Evolutionary conservation across 164 flowering plant genomes (phyloP).

Genomic region (Hamamelis virginiana): DNA sequence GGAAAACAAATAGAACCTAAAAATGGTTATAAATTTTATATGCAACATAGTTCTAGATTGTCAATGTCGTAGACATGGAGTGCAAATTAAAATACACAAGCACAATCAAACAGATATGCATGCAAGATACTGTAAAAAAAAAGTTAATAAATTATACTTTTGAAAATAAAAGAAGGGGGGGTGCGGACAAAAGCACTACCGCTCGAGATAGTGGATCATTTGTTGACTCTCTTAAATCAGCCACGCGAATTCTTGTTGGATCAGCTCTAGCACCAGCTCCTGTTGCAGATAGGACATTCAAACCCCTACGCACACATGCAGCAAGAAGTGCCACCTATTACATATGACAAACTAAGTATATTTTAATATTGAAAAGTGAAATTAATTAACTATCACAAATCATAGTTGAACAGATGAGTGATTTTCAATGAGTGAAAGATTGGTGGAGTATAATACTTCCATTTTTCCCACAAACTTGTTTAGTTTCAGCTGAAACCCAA

Average conservation of each 20-base stretch:
- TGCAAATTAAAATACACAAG: background rate
- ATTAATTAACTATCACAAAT: background rate
- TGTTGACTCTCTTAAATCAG: conserved; percentile 87
- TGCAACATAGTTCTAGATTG: background rate
- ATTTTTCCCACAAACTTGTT: background rate
- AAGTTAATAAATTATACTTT: too few species aligned
- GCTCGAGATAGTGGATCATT: conserved; percentile 89
- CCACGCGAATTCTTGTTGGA: conserved; percentile 92
- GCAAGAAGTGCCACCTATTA: conserved; percentile 93
- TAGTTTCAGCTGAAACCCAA: background rate
- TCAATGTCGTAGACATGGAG: background rate
- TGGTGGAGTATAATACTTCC: background rate
- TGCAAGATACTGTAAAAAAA: background rate
- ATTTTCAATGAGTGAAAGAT: background rate
- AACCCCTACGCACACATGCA: conserved; percentile 88
- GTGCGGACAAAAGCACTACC: conserved; percentile 48
- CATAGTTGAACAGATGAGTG: background rate
- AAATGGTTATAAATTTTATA: too few species aligned
- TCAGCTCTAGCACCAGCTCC: conserved; percentile 99
- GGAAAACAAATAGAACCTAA: too few species aligned
- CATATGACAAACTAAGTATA: conserved; percentile 6
- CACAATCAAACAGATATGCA: background rate
- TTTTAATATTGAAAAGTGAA: background rate
- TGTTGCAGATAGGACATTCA: conserved; percentile 88
- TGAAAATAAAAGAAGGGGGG: background rate